phyloP scores from a whole-genome alignment of 306 rosid species.

The Cucumis melo region DNA sequence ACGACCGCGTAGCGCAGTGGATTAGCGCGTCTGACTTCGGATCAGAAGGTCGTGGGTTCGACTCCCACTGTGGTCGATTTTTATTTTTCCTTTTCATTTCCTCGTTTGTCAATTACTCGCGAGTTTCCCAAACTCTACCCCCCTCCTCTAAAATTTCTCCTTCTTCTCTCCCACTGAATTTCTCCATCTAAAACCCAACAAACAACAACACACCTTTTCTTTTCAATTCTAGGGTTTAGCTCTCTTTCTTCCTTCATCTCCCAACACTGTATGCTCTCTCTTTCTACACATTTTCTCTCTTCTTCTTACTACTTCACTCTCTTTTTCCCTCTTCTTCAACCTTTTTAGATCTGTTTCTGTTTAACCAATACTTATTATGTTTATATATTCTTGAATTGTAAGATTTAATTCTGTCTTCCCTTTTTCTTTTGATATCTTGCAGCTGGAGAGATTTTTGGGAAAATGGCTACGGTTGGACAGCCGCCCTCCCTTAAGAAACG shows the following conservation, averaged over 20 bases:
- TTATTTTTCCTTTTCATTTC: not conserved
- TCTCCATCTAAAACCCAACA: not conserved
- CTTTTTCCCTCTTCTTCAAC: not conserved
- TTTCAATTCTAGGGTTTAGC: not conserved
- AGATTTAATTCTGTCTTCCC: not conserved
- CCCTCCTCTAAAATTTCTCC: no score
- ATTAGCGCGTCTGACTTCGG: constrained; percentile 19
- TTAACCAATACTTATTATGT: not conserved
- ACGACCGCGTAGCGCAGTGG: constrained; percentile 13
- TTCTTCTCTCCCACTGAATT: not conserved
- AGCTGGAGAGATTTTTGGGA: not conserved
- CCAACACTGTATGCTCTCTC: not conserved
- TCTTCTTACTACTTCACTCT: not conserved
- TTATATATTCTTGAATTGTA: not conserved
- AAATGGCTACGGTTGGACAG: constrained; percentile 36
- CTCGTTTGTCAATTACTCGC: not conserved
- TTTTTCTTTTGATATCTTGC: not conserved
- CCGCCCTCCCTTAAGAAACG: constrained; percentile 40
- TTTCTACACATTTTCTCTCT: not conserved
- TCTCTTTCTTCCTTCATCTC: not conserved
- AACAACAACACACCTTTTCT: not conserved
- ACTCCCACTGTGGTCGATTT: constrained; percentile 12
- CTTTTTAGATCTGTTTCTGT: not conserved
- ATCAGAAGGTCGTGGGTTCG: constrained; percentile 18
- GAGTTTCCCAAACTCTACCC: not conserved